These are phyloP conservation scores for Penicillium verhagenii DNA, from an alignment of 495 filamentous ascomycete genomes.

Conservation along the genomic window DNA sequence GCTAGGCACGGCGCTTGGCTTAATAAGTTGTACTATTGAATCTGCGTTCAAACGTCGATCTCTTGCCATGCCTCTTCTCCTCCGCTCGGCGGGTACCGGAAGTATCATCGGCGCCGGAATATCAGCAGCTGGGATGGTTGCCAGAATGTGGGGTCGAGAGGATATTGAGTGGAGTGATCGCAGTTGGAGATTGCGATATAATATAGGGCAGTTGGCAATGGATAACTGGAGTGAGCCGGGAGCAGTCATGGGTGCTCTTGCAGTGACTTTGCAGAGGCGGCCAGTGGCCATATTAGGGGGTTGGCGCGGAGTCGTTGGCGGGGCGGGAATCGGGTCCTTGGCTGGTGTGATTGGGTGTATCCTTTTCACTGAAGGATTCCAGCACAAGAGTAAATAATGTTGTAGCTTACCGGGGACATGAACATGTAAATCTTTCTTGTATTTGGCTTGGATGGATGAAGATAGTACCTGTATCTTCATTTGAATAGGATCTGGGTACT, in stretches of 20 bases:
- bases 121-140: constrained; percentile 32
- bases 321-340: constrained; percentile 35
- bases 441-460: too few species aligned
- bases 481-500: too few species aligned
- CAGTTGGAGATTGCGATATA: constrained; percentile 56
- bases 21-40: constrained; percentile 19
- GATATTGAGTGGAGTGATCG: constrained; percentile 64
- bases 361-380: background rate
- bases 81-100: constrained; percentile 37
- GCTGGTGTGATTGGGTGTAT: constrained; percentile 35
- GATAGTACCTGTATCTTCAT: too few species aligned
- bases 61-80: constrained; percentile 20
- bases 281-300: constrained; percentile 4
- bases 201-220: constrained; percentile 48
- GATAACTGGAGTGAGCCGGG: constrained; percentile 52
- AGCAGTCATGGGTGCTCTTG: constrained; percentile 31
- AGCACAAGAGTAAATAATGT: background rate
- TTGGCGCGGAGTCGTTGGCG: constrained; percentile 33
- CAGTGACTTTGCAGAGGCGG: constrained; percentile 14
- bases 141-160: constrained; percentile 52
- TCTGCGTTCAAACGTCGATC: constrained; percentile 11
- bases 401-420: too few species aligned
- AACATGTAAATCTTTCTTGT: too few species aligned
- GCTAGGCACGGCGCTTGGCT: constrained; percentile 45
- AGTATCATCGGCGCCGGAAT: constrained; percentile 25